phyloP scores from a whole-genome alignment of 83 land plant species.

The Larix sibirica region DNA sequence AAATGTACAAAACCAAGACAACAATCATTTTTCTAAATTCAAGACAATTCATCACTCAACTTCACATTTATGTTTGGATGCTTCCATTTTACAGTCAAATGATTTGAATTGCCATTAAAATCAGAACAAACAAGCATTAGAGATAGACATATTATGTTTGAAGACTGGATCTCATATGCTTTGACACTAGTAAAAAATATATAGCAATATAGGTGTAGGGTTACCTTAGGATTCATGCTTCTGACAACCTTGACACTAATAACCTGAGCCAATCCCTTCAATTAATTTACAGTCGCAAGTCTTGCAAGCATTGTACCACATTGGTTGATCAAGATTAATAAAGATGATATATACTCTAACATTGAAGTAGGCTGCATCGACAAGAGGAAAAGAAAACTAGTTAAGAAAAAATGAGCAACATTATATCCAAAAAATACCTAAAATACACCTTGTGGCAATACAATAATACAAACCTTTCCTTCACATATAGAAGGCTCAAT shows the following conservation, averaged over 20 bases:
- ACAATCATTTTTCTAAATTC: too few relatives aligned
- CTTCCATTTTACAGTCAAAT: too few relatives aligned
- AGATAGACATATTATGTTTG: too few relatives aligned
- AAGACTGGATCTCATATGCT: too few relatives aligned
- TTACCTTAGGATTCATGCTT: constrained; percentile 78
- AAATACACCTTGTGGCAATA: background rate
- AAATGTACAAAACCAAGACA: too few relatives aligned
- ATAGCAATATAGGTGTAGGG: background rate
- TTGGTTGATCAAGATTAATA: constrained; percentile 91
- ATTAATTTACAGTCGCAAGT: constrained; percentile 88
- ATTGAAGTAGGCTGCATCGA: constrained; percentile 84
- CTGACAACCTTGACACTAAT: constrained; percentile 95
- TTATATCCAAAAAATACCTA: background rate
- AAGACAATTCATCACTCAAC: too few relatives aligned
- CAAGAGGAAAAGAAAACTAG: background rate
- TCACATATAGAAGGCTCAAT: constrained; percentile 78
- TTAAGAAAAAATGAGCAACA: background rate
- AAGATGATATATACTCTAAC: constrained; percentile 76
- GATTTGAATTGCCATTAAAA: too few relatives aligned
- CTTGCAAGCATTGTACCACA: constrained; percentile 98
- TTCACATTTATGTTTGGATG: too few relatives aligned
- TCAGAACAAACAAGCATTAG: too few relatives aligned
- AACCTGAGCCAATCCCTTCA: constrained; percentile 77
- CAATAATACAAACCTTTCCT: constrained; percentile 66
- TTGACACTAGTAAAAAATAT: too few relatives aligned